Evolutionary conservation across 1,284 basidiomycete species (phyloP), one percentile per base, ranked within the genome.

Genomic region (Cryptococcus floricola): DNA sequence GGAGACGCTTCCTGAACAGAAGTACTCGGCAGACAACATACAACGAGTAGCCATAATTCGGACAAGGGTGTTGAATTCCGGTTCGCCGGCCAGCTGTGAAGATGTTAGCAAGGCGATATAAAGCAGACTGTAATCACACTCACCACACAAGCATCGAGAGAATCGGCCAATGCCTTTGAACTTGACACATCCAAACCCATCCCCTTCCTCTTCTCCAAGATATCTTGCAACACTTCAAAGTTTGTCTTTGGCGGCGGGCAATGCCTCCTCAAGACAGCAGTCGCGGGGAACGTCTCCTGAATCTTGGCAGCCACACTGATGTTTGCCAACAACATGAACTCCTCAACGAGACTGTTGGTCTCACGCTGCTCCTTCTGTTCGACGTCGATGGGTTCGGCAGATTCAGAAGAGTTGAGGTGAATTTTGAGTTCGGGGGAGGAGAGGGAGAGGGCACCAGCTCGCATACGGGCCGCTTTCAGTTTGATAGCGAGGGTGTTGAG

Each of bases 21-120:
- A 98, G 77, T 99, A 98, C 75, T 98, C 96, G 28, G 96, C 96
- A 0, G 93, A 88, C 18, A 98, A 81, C 96, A 99, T 98, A 74
- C 96, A 98, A 18, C 96, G 82, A 1, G 96, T 98, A 2, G 96
- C 94, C 93, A 99, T 98, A 76, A 99, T 98, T 45, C 96, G 86
- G 47, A 98, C 94, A 13, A 98, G 84, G 0, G 93, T 98, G 73
- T 98, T 98, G 81, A 98, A 98, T 4, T 91, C 86, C 0, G 91
- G 89, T 66, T 91, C 84, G 8, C 78, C 73, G 0, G 87, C 82
- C 70, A 95, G 91, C 87, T 91, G 19, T 18, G 13, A 12, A 14
- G 23, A 5, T 39, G n/a, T 16, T 12, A 3, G 46, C 54, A 39
- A 53, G 34, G 9, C 31, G 5, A 23, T 25, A 23, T 13, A 14